Percentiles rank a stretch among this genome's conserved stretches.
Evolutionary conservation across 2,329 filamentous ascomycete genomes (phyloP).

Genomic region (Hypoxylon sp.): DNA sequence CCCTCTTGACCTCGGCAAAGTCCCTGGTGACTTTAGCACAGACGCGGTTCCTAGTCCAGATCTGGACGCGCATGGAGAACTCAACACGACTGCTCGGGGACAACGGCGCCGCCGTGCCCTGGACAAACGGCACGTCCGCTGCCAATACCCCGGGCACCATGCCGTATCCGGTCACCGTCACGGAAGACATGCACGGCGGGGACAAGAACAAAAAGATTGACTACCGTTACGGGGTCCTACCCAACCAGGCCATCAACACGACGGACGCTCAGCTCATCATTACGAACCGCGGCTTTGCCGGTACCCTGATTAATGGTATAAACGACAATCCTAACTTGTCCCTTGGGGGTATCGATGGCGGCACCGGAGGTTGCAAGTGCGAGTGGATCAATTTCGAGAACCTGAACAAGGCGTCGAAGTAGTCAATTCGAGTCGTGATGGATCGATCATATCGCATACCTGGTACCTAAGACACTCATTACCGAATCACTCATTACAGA

Average conservation of each 20-base stretch:
- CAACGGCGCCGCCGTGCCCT: conserved; percentile 40
- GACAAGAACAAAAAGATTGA: conserved; percentile 64
- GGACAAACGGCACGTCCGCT: conserved; percentile 49
- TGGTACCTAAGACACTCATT: neutral
- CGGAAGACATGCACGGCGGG: conserved; percentile 73
- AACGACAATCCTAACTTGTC: conserved; percentile 58
- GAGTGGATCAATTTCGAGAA: conserved; percentile 68
- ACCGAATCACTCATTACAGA: neutral
- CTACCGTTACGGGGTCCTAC: conserved; percentile 66
- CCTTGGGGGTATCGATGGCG: conserved; percentile 73
- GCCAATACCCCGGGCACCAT: conserved; percentile 68
- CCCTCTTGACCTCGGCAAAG: conserved; percentile 65
- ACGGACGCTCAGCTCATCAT: conserved; percentile 60
- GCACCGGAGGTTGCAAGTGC: conserved; percentile 72
- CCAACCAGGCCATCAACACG: conserved; percentile 60
- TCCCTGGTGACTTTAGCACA: conserved; percentile 71
- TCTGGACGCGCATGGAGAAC: conserved; percentile 70
- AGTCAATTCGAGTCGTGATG: neutral
- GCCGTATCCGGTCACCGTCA: conserved; percentile 73
- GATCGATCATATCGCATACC: neutral
- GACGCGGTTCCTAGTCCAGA: conserved; percentile 73
- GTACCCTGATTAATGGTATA: conserved; percentile 66
- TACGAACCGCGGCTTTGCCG: conserved; percentile 65
- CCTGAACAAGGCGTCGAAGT: conserved; percentile 10
- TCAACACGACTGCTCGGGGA: conserved; percentile 58